phyloP scores from a whole-genome alignment of 805 yeast genomes.

The Candida patagonica region DNA sequence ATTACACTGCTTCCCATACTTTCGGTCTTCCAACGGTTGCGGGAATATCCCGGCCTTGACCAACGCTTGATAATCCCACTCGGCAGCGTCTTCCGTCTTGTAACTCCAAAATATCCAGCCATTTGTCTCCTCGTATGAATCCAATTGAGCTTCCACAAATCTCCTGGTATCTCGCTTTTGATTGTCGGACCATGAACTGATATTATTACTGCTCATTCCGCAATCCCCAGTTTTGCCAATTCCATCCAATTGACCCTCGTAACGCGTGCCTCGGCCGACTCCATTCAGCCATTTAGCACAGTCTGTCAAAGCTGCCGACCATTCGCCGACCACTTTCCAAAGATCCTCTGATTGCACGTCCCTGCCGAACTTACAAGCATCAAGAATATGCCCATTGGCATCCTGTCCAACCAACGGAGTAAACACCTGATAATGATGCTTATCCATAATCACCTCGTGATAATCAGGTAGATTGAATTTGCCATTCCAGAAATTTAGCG shows the following conservation, averaged over 20 bases:
- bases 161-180: slow-evolving; percentile 50
- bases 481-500: slow-evolving; percentile 52
- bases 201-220: slow-evolving; percentile 36
- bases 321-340: slow-evolving; percentile 79
- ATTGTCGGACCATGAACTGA: slow-evolving; percentile 51
- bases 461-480: slow-evolving; percentile 35
- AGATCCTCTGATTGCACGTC: slow-evolving; percentile 43
- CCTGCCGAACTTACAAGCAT: slow-evolving; percentile 45
- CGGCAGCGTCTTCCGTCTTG: slow-evolving; percentile 74
- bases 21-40: slow-evolving; percentile 61
- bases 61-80: slow-evolving; percentile 74
- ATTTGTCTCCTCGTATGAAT: slow-evolving; percentile 57
- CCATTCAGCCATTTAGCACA: slow-evolving; percentile 88
- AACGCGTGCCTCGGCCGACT: slow-evolving; percentile 73
- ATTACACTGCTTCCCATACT: slow-evolving; percentile 60
- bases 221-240: slow-evolving; percentile 52
- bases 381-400: slow-evolving; percentile 52
- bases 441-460: slow-evolving; percentile 72
- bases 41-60: slow-evolving; percentile 60
- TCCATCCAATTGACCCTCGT: slow-evolving; percentile 48
- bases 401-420: slow-evolving; percentile 45
- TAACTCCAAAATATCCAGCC: slow-evolving; percentile 96
- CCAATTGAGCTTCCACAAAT: slow-evolving; percentile 83
- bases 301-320: slow-evolving; percentile 87
- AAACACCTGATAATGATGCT: slow-evolving; percentile 87